These are phyloP conservation scores for Aurifilum marmelostoma DNA, from an alignment of 2,329 filamentous ascomycete species.

Conservation along the genomic window DNA sequence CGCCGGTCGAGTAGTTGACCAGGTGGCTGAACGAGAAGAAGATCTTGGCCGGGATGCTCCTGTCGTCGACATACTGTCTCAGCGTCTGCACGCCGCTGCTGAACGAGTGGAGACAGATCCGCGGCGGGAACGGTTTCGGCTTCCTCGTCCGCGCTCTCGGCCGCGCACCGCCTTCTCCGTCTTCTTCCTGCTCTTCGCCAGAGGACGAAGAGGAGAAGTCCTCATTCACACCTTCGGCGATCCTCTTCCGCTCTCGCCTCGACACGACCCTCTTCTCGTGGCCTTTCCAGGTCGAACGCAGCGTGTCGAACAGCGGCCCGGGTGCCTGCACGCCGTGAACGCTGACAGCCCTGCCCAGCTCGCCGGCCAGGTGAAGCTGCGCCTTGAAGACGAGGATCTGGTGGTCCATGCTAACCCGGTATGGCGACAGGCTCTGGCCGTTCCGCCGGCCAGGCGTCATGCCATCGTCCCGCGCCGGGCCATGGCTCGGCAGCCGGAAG, in stretches of 20 bases:
- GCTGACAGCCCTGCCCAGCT: constrained; percentile 66
- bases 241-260: constrained; percentile 58
- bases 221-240: constrained; percentile 50
- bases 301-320: constrained; percentile 67
- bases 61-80: constrained; percentile 75
- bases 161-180: not conserved
- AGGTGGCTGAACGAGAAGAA: constrained; percentile 88
- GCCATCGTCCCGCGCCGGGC: constrained; percentile 49
- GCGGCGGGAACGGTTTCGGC: constrained; percentile 74
- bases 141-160: constrained; percentile 27
- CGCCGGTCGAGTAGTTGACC: constrained; percentile 72
- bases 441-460: constrained; percentile 73
- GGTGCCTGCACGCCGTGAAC: constrained; percentile 79
- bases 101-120: constrained; percentile 93
- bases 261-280: constrained; percentile 66
- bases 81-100: constrained; percentile 77
- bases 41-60: constrained; percentile 72
- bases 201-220: constrained; percentile 43
- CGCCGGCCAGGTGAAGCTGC: constrained; percentile 73
- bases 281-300: constrained; percentile 71
- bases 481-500: constrained; percentile 68
- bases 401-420: constrained; percentile 69
- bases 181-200: constrained; percentile 30
- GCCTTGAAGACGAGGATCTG: constrained; percentile 68
- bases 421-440: constrained; percentile 67